Conservation (phyloP, 495 filamentous ascomycete species). For the Penicillium pulvis region DNA sequence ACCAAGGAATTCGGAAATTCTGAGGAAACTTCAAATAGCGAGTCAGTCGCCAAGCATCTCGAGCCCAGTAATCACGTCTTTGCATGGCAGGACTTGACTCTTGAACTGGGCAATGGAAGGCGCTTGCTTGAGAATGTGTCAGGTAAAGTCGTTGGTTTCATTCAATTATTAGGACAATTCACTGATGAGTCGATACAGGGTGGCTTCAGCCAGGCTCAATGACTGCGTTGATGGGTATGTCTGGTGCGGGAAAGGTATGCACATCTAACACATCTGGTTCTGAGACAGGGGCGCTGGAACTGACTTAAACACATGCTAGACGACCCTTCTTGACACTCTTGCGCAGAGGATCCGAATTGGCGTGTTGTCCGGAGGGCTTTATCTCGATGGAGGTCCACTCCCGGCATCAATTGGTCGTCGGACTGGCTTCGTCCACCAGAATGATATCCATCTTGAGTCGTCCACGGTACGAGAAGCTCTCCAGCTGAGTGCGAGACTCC, state of each 20-base stretch:
- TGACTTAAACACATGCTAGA: slow-evolving; percentile 30
- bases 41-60: background rate
- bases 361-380: slow-evolving; percentile 28
- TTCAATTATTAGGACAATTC: background rate
- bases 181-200: background rate
- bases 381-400: slow-evolving; percentile 30
- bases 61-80: background rate
- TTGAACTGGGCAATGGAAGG: background rate
- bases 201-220: background rate
- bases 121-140: slow-evolving; percentile 1
- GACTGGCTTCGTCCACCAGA: slow-evolving; percentile 91
- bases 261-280: background rate
- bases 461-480: slow-evolving; percentile 83
- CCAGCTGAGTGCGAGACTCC: slow-evolving; percentile 79
- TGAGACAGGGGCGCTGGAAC: background rate
- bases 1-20: background rate
- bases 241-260: slow-evolving; percentile 61
- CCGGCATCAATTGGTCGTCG: slow-evolving; percentile 37
- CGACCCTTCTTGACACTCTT: slow-evolving; percentile 55
- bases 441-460: slow-evolving; percentile 84
- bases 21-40: background rate
- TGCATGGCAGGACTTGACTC: background rate
- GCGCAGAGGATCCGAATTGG: slow-evolving; percentile 33
- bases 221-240: slow-evolving; percentile 66
- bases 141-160: background rate